These are phyloP conservation scores for Dactylellina cionopaga DNA, from an alignment of 2,329 filamentous ascomycete genomes.

Conservation along the genomic window DNA sequence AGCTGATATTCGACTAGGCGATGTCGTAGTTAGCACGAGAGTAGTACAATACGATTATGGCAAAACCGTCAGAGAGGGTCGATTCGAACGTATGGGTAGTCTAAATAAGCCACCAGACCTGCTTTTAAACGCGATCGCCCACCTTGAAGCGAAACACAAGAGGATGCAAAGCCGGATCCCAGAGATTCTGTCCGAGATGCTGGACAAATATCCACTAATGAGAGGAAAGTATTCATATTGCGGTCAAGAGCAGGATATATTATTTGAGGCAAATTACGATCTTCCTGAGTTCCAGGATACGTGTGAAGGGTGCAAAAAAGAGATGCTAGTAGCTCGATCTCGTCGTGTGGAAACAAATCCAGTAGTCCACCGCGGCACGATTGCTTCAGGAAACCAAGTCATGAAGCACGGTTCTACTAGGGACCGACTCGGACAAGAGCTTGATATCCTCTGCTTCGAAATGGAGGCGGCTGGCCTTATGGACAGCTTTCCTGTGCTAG, in stretches of 20 bases:
- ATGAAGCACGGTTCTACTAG: slow-evolving; percentile 14
- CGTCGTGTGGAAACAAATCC: not conserved
- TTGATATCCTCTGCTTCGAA: slow-evolving; percentile 7
- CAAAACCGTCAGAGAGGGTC: not conserved
- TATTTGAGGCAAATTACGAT: slow-evolving; percentile 2
- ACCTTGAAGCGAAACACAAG: not conserved
- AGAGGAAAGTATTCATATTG: not conserved
- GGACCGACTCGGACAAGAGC: not conserved
- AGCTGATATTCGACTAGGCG: slow-evolving; percentile 35
- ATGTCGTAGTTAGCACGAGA: not conserved
- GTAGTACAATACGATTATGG: slow-evolving; percentile 11
- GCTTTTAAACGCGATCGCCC: not conserved
- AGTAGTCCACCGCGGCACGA: not conserved
- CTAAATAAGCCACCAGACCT: not conserved
- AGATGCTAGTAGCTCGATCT: not conserved
- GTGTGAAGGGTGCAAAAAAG: not conserved
- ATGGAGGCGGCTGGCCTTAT: too few relatives aligned
- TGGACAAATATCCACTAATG: not conserved
- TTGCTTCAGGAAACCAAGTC: slow-evolving; percentile 11
- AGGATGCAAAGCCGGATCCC: not conserved
- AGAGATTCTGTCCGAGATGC: not conserved
- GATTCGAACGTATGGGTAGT: not conserved
- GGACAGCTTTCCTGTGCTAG: slow-evolving; percentile 26
- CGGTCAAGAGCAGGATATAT: not conserved
- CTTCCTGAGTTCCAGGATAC: not conserved